Base-by-base conservation (phyloP, 1,139 yeast genomes). In the Pichia sp. region DNA sequence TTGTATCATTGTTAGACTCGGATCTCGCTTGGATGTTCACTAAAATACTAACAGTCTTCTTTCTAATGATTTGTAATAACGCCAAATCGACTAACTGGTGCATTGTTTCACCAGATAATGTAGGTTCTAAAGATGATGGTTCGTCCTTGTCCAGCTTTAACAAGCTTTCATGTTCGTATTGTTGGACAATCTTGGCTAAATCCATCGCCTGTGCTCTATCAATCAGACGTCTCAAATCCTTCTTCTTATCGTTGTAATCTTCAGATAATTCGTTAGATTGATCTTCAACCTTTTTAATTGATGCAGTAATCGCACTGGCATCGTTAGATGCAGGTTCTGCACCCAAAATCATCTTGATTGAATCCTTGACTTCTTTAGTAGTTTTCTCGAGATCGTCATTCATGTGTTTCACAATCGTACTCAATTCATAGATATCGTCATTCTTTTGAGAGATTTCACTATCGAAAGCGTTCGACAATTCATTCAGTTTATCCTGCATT, bases 181-280 rank as follows among this genome's bases (percentile, higher is more conserved):
- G 64, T 45, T 74, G 72, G 1, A 80, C 77, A 14, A 72, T 61
- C 32, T 62, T 63, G 0, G 79, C 79, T 35, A 84, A 64, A 42
- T 75, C 76, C 41, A 72, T 69, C 2, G 79, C 75, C 57, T 83
- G 90, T 2, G 81, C 69, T 40, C 80, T 70, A 57, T 80, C 85
- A 32, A 81, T 65, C 4, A 75, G 53, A 48, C 67, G 69, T 27
- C 66, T 67, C 42, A 81, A 63, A 42, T 67, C 65, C 63, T 33
- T 67, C 57, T 34, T 63, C 60, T 39, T 65, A 46, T 42, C 71
- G 60, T 43, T 28, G 38, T 56, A 63, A 18, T 77, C 79, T 19
- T 67, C 65, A 68, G 67, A 58, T 73, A 70, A 20, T 65, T 63
- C n/a, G 61, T 62, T 22, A 75, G 61, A 38, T 48, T 57, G 33